Percentiles rank a stretch among this genome's conserved stretches.
These are phyloP conservation scores for Aspergillus caelatus DNA, from an alignment of 2,329 filamentous ascomycete species.

Conservation along the genomic window DNA sequence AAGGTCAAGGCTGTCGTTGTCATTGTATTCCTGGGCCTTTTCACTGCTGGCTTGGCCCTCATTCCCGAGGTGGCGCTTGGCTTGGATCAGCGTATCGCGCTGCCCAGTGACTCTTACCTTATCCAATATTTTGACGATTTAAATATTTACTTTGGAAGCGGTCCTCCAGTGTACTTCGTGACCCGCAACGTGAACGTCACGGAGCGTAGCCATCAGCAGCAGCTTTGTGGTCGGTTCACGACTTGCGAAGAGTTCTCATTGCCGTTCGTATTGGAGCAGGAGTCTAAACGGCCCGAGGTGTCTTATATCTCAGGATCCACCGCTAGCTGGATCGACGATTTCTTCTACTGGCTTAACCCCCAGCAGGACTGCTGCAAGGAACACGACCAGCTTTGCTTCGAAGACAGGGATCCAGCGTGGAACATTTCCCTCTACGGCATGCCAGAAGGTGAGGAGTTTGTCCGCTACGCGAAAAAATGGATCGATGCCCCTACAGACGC, in stretches of 20 bases:
- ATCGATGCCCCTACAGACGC: constrained; percentile 76
- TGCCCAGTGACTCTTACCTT: constrained; percentile 90
- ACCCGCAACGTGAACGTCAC: constrained; percentile 80
- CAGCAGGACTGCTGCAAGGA: constrained; percentile 77
- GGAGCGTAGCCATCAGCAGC: constrained; percentile 72
- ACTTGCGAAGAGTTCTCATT: constrained; percentile 83
- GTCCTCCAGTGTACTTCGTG: constrained; percentile 95
- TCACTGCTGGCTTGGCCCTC: constrained; percentile 81
- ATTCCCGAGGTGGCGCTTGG: constrained; percentile 84
- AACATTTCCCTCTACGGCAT: constrained; percentile 88
- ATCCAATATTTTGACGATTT: constrained; percentile 97
- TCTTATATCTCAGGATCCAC: constrained; percentile 87
- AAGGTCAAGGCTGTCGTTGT: constrained; percentile 78
- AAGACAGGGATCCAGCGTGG: constrained; percentile 75
- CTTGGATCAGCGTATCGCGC: constrained; percentile 90
- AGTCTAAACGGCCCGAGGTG: constrained; percentile 83
- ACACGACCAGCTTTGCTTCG: constrained; percentile 74
- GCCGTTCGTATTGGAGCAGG: constrained; percentile 88
- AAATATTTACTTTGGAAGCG: constrained; percentile 86
- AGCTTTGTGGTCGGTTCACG: constrained; percentile 88
- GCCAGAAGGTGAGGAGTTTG: constrained; percentile 90
- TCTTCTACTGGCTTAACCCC: constrained; percentile 95
- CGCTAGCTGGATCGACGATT: constrained; percentile 97
- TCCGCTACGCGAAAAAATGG: constrained; percentile 83
- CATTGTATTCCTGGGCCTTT: constrained; percentile 80